Evolutionary conservation across 352 stramenopile genomes (phyloP).

Genomic region (Globisporangium nagaii): DNA sequence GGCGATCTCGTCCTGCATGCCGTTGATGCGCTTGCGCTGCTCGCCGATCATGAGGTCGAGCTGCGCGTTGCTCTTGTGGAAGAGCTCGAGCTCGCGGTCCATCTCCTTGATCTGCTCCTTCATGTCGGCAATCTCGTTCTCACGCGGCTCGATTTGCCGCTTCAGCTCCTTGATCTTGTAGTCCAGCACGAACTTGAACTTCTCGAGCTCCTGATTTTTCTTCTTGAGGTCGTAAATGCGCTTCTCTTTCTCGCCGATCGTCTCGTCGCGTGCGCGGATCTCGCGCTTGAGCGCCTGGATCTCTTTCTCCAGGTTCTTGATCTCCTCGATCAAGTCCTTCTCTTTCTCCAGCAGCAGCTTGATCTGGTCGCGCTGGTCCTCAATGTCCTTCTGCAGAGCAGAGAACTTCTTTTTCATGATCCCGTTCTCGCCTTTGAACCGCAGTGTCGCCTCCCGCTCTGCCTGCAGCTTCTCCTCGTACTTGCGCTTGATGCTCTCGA

Average conservation of each 20-base stretch:
- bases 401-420: constrained; percentile 95
- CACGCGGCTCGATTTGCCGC: constrained; percentile 90
- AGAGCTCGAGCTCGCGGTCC: constrained; percentile 93
- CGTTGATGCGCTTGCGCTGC: constrained; percentile 79
- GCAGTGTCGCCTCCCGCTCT: constrained; percentile 83
- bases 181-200: constrained; percentile 96
- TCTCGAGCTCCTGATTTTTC: constrained; percentile 95
- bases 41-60: constrained; percentile 93
- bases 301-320: constrained; percentile 87
- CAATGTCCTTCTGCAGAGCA: constrained; percentile 87
- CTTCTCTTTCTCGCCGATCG: constrained; percentile 94
- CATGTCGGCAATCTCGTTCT: constrained; percentile 94
- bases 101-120: constrained; percentile 94
- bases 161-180: constrained; percentile 97
- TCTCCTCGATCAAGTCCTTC: constrained; percentile 80
- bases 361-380: constrained; percentile 90
- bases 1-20: constrained; percentile 79
- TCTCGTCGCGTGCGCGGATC: constrained; percentile 92
- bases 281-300: constrained; percentile 93
- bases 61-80: constrained; percentile 92
- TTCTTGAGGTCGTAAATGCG: constrained; percentile 94
- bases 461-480: constrained; percentile 86
- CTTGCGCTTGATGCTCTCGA: constrained; percentile 81
- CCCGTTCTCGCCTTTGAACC: constrained; percentile 91
- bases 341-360: constrained; percentile 85